A percentile compares a stretch with the other conserved stretches of the same genome.
Conservation (phyloP, 2,329 filamentous ascomycete species). For the Zasmidium citrigriseum region DNA sequence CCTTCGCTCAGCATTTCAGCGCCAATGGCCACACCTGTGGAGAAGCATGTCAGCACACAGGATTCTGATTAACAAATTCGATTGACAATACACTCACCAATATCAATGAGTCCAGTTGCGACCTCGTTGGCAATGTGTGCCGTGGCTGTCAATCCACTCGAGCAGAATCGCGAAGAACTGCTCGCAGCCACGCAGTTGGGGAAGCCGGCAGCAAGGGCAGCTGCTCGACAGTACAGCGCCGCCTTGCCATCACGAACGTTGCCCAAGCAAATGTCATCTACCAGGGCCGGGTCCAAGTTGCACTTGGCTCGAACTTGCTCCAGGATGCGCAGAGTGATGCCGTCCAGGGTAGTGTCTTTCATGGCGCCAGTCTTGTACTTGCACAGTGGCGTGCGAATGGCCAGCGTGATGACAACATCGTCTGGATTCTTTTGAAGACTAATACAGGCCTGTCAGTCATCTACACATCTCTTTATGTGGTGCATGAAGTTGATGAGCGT, state of each 20-base stretch:
- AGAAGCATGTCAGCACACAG: background rate
- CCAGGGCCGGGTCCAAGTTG: slow-evolving; percentile 36
- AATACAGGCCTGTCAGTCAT: background rate
- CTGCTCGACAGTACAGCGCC: slow-evolving; percentile 84
- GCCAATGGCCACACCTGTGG: slow-evolving; percentile 65
- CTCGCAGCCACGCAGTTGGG: slow-evolving; percentile 81
- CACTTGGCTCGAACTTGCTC: slow-evolving; percentile 54
- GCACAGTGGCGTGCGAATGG: slow-evolving; percentile 81
- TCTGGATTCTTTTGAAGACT: slow-evolving; percentile 70
- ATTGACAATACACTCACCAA: too few relatives aligned
- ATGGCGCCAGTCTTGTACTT: slow-evolving; percentile 91
- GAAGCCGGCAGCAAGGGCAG: slow-evolving; percentile 84
- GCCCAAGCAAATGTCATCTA: slow-evolving; percentile 78
- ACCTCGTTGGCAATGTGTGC: slow-evolving; percentile 75
- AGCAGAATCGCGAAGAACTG: slow-evolving; percentile 87
- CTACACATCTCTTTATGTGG: background rate
- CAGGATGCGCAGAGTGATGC: slow-evolving; percentile 78
- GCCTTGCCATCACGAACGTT: slow-evolving; percentile 83
- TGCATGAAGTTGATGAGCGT: background rate
- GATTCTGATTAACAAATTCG: too few relatives aligned
- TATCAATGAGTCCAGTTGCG: slow-evolving; percentile 68
- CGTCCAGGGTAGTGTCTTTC: slow-evolving; percentile 91
- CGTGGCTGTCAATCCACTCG: slow-evolving; percentile 73
- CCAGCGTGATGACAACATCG: slow-evolving; percentile 94
- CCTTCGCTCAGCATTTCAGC: slow-evolving; percentile 96